Evolutionary conservation across 352 stramenopile species (phyloP), one percentile per base, ranked within the genome.

Genomic region (Phytophthora uliginosa): DNA sequence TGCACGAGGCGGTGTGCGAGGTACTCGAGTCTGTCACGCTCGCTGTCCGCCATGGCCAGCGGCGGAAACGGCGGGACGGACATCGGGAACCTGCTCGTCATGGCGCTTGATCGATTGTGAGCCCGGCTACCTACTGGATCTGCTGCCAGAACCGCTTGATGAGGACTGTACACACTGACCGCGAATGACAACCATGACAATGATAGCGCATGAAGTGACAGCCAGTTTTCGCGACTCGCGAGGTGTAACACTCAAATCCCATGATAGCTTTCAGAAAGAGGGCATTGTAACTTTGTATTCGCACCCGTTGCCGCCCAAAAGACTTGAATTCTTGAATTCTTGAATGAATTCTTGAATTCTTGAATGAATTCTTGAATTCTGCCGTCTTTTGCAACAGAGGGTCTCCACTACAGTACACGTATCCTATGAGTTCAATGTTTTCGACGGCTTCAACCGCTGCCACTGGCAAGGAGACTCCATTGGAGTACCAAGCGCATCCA

Each of bases 21-120:
- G 54, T 65, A 59, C 18, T 84, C 77, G 54, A 82, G 75, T 55
- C 68, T 53, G n/a, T 69, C 61, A 50, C 70, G 74, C 48, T 84
- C 74, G 13, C 42, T 67, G 24, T 74, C 66, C 40, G 70, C 73
- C 63, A 84, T 70, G 20, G 38, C 66, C 33, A 84, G 56, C 13
- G 58, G 73, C 33, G 73, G 69, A 52, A 77, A 83, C 52, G 71
- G 70, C 20, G 73, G 18, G 31, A 48, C 26, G 0, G 52, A 7
- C 34, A 54, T 76, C 31, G 73, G 76, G 65, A 81, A 78, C 50
- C 59, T 77, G 52, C 66, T 65, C 38, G 69, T 60, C 69, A 71
- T 79, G 59, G n/a, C 45, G 65, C 50, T 66, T 20, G 47, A 66
- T 64, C 59, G 45, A 42, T 58, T 61, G 38, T 50, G 42, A 50